Evolutionary conservation across 805 yeast genomes (phyloP).

Genomic region (Scheffersomyces ergatensis): DNA sequence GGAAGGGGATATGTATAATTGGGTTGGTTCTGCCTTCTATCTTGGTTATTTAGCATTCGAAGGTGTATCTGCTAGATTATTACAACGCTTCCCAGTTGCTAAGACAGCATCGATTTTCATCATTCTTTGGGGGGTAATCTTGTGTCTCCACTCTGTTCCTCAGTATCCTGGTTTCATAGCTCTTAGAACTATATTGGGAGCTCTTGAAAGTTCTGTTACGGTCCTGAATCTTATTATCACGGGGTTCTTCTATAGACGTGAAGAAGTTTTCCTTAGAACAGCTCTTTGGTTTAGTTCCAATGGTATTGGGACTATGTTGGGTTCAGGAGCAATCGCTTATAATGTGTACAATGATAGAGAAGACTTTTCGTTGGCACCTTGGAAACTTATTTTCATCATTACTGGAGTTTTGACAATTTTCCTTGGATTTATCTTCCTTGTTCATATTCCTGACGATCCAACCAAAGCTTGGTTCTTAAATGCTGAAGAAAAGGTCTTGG

Average conservation of each 20-base stretch:
- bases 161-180: conserved; percentile 39
- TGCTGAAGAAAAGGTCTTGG: conserved; percentile 29
- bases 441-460: conserved; percentile 43
- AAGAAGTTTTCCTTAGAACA: conserved; percentile 33
- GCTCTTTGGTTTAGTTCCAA: conserved; percentile 35
- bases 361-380: conserved; percentile 44
- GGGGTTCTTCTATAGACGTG: conserved; percentile 31
- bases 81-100: conserved; percentile 59
- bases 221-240: conserved; percentile 38
- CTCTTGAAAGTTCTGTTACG: conserved; percentile 37
- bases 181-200: conserved; percentile 36
- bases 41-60: conserved; percentile 63
- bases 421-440: conserved; percentile 44
- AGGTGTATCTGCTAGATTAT: conserved; percentile 41
- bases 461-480: conserved; percentile 37
- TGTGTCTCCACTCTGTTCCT: conserved; percentile 53
- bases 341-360: conserved; percentile 41
- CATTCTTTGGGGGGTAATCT: conserved; percentile 61
- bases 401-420: conserved; percentile 58
- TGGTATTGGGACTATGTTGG: conserved; percentile 36
- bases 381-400: conserved; percentile 61
- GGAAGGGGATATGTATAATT: conserved; percentile 31
- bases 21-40: conserved; percentile 41
- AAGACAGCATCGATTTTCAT: conserved; percentile 48
- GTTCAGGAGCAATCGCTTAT: conserved; percentile 49